Evolutionary conservation across 306 rosid species (phyloP).

Genomic region (Begonia loranthoides): DNA sequence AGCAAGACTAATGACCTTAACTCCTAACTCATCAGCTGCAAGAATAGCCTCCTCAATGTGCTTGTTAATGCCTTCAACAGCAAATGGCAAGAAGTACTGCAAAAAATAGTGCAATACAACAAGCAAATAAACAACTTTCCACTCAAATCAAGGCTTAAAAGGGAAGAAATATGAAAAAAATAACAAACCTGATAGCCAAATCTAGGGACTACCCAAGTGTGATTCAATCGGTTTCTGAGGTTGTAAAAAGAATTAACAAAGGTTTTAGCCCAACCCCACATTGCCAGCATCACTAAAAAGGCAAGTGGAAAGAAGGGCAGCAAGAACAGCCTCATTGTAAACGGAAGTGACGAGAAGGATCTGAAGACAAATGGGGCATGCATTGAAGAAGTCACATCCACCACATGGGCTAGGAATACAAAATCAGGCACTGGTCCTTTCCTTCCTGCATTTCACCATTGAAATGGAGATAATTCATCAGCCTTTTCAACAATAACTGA

Average conservation of each 20-base stretch:
- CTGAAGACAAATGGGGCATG: conserved; percentile 50
- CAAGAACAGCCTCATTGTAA: conserved; percentile 25
- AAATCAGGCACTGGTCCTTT: conserved; percentile 46
- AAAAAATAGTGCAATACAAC: background rate
- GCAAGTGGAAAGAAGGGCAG: conserved; percentile 19
- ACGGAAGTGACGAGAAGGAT: conserved; percentile 46
- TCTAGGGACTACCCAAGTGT: conserved; percentile 88
- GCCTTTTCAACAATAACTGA: too few relatives aligned
- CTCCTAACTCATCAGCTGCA: conserved; percentile 77
- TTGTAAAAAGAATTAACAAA: conserved; percentile 51
- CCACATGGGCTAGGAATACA: conserved; percentile 86
- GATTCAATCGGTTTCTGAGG: conserved; percentile 57
- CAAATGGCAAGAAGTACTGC: conserved; percentile 94
- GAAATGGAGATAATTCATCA: background rate
- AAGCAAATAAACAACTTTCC: conserved; percentile 14
- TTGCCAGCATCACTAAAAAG: conserved; percentile 29
- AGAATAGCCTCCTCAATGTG: conserved; percentile 79
- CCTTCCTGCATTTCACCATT: conserved; percentile 33
- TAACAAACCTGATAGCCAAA: conserved; percentile 69
- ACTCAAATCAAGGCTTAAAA: background rate
- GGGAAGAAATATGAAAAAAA: background rate
- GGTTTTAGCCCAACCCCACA: conserved; percentile 73
- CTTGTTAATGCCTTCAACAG: conserved; percentile 69
- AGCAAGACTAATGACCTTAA: conserved; percentile 89
- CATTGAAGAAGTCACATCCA: conserved; percentile 49